phyloP scores from a whole-genome alignment of 2,329 filamentous ascomycete genomes.

The Beauveria varroae region DNA sequence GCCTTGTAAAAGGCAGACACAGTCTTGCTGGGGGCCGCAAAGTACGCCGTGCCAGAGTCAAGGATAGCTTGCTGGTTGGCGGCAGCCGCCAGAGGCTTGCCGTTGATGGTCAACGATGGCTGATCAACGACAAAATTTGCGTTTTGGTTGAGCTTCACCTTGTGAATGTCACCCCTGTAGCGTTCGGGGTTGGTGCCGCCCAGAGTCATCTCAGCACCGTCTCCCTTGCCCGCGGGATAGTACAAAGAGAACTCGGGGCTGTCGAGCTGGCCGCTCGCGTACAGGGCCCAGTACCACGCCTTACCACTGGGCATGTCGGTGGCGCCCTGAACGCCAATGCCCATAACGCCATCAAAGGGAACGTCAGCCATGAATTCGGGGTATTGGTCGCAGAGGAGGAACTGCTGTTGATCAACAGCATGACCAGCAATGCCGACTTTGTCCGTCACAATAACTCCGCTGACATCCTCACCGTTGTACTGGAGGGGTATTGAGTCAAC shows the following conservation, averaged over 20 bases:
- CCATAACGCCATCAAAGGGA: constrained; percentile 26
- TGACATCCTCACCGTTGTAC: constrained; percentile 8
- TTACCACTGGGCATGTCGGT: constrained; percentile 11
- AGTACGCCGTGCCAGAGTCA: constrained; percentile 25
- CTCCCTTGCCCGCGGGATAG: constrained; percentile 16
- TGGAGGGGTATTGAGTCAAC: constrained; percentile 21
- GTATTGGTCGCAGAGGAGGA: constrained; percentile 25
- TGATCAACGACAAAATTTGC: constrained; percentile 12
- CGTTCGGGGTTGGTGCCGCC: constrained; percentile 24
- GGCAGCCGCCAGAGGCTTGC: constrained; percentile 12
- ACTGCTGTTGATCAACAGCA: constrained; percentile 18
- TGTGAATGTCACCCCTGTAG: constrained; percentile 21
- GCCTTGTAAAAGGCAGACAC: constrained; percentile 22
- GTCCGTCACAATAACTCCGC: constrained; percentile 22
- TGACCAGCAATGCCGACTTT: constrained; percentile 20
- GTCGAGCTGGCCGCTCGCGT: constrained; percentile 18
- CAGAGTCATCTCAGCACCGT: constrained; percentile 23
- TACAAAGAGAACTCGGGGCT: constrained; percentile 23
- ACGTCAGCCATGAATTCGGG: constrained; percentile 19
- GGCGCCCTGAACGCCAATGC: constrained; percentile 17
- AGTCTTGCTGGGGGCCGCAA: constrained; percentile 22
- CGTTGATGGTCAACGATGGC: constrained; percentile 20
- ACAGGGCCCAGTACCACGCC: constrained; percentile 23
- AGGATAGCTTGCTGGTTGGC: constrained; percentile 18
- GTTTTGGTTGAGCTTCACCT: constrained; percentile 17